Evolutionary conservation across 2,329 filamentous ascomycete species (phyloP).

Genomic region (Aspergillus awamori): DNA sequence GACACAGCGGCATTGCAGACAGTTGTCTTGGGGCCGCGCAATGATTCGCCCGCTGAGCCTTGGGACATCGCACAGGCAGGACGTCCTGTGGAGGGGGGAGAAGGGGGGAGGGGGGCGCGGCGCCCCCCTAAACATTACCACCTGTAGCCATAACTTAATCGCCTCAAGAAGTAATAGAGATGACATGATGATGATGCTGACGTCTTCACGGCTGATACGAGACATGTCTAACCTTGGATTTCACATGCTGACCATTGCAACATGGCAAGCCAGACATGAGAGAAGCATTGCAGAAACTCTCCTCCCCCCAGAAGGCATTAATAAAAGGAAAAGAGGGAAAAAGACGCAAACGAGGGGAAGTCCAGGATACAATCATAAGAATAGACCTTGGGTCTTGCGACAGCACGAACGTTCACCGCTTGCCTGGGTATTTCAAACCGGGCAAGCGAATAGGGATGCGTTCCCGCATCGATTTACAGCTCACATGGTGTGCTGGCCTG

Average conservation of each 20-base stretch:
- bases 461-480: conserved; percentile 26
- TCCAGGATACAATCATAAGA: conserved; percentile 5
- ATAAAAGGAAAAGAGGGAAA: background rate
- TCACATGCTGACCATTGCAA: conserved; percentile 22
- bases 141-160: conserved; percentile 23
- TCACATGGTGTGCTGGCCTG: conserved; percentile 35
- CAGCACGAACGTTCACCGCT: conserved; percentile 22
- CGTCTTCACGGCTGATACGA: conserved; percentile 21
- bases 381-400: conserved; percentile 5
- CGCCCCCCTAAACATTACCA: conserved; percentile 13
- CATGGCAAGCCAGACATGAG: conserved; percentile 2
- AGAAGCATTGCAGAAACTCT: background rate
- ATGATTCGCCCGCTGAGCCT: conserved; percentile 19
- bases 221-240: conserved; percentile 22
- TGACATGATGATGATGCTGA: conserved; percentile 14
- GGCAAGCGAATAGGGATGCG: conserved; percentile 28
- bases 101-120: conserved; percentile 7
- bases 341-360: background rate
- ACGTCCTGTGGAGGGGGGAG: conserved; percentile 7
- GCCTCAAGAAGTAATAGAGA: conserved; percentile 17
- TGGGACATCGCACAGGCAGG: conserved; percentile 24
- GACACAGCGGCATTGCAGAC: conserved; percentile 65
- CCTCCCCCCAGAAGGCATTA: background rate
- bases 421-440: conserved; percentile 21
- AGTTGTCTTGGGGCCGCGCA: conserved; percentile 45